These are phyloP conservation scores for Scleroderma bovista DNA, from an alignment of 768 basidiomycete genomes.

Conservation along the genomic window DNA sequence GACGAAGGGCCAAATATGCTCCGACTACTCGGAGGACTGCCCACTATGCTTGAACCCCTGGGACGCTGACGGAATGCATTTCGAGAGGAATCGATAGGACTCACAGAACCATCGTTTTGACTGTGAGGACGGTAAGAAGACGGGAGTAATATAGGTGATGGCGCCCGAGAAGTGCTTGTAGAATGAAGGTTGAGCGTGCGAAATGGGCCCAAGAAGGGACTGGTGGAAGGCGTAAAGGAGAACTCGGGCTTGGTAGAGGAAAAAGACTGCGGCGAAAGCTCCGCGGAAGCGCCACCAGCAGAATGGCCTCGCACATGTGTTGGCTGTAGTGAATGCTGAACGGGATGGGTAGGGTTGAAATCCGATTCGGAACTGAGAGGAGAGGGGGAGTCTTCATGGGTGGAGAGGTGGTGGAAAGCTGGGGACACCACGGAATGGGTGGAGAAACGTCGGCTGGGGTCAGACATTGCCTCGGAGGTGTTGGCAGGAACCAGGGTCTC, in stretches of 20 bases:
- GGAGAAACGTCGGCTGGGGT: slow-evolving; percentile 34
- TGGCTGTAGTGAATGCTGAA: slow-evolving; percentile 23
- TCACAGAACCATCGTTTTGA: slow-evolving; percentile 24
- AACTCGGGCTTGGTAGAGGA: slow-evolving; percentile 30
- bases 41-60: slow-evolving; percentile 28
- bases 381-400: slow-evolving; percentile 61
- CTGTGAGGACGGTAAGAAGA: slow-evolving; percentile 29
- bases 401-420: slow-evolving; percentile 28
- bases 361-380: slow-evolving; percentile 66
- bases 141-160: slow-evolving; percentile 66
- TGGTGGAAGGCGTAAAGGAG: slow-evolving; percentile 63
- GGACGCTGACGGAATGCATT: slow-evolving; percentile 21
- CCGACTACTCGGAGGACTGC: slow-evolving; percentile 32
- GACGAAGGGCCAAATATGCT: slow-evolving; percentile 21
- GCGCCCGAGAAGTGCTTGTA: slow-evolving; percentile 61
- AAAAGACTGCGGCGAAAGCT: slow-evolving; percentile 20
- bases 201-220: slow-evolving; percentile 75
- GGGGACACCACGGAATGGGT: slow-evolving; percentile 33
- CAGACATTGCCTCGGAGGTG: slow-evolving; percentile 15
- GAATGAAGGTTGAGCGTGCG: slow-evolving; percentile 73
- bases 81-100: slow-evolving; percentile 30
- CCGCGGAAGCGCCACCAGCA: slow-evolving; percentile 21
- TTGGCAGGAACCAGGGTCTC: slow-evolving; percentile 6
- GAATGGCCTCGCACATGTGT: slow-evolving; percentile 23
- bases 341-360: slow-evolving; percentile 29